These are phyloP conservation scores for Closterium sp. DNA, from an alignment of 139 green algal genomes.

Conservation along the genomic window DNA sequence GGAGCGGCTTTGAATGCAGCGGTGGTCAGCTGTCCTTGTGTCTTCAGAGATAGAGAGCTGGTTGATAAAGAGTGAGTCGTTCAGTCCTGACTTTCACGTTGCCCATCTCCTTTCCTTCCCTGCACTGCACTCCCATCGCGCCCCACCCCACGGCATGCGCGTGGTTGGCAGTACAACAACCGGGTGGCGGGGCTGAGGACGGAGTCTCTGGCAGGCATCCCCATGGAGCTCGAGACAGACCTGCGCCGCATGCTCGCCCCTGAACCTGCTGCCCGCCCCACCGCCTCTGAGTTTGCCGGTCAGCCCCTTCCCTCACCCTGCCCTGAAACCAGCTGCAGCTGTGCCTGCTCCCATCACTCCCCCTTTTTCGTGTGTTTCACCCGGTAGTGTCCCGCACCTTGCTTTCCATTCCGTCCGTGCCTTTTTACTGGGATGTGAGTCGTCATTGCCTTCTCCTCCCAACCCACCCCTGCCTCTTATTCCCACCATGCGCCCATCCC, in stretches of 20 bases:
- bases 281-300: constrained; percentile 38
- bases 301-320: not conserved
- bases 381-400: too few species aligned
- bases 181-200: not conserved
- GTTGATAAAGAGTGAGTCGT: too few species aligned
- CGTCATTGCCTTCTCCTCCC: too few species aligned
- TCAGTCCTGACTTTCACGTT: too few species aligned
- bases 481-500: not conserved
- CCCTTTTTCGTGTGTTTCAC: too few species aligned
- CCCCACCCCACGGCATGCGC: not conserved
- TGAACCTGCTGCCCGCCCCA: constrained; percentile 13
- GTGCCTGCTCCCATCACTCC: too few species aligned
- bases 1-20: too few species aligned
- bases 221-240: constrained; percentile 23
- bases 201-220: not conserved
- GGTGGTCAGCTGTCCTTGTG: too few species aligned
- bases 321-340: too few species aligned
- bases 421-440: too few species aligned
- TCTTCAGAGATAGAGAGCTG: too few species aligned
- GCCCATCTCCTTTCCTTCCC: not conserved
- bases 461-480: not conserved
- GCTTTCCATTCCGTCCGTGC: too few species aligned
- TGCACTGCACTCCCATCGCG: not conserved
- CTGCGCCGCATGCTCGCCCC: constrained; percentile 14
- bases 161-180: constrained; percentile 22